Evolutionary conservation across 176 grass and related monocot species (phyloP).

Genomic region (Oryza punctata): DNA sequence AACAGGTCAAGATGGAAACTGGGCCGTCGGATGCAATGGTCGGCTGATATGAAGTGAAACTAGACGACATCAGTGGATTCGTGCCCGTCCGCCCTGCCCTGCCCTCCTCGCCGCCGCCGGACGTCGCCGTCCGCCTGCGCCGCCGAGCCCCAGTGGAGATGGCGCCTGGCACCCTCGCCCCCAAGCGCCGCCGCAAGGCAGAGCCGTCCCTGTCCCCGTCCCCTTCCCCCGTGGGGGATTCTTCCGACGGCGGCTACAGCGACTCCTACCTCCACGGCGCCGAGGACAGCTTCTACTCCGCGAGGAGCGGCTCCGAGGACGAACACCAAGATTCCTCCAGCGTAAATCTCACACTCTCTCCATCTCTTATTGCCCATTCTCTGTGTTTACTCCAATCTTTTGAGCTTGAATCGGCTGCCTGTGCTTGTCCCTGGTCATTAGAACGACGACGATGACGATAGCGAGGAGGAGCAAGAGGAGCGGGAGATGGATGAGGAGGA

Average conservation of each 20-base stretch:
- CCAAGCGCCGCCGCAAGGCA: not conserved
- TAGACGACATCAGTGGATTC: no score
- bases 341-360: not conserved
- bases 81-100: no score
- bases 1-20: no score
- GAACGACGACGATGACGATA: not conserved
- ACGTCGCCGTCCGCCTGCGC: no score
- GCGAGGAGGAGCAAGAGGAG: no score
- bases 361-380: not conserved
- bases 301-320: not conserved
- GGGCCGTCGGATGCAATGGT: no score
- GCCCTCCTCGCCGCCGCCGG: no score
- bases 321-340: not conserved
- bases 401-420: not conserved
- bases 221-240: not conserved
- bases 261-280: not conserved
- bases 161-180: not conserved
- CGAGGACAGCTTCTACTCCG: not conserved
- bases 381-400: not conserved
- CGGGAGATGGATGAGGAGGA: not conserved
- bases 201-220: no score
- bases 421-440: not conserved
- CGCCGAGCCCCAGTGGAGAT: not conserved
- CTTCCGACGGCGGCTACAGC: not conserved
- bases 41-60: no score